Conservation (phyloP, 2,329 filamentous ascomycete genomes). For the Diaporthe caulivora region DNA sequence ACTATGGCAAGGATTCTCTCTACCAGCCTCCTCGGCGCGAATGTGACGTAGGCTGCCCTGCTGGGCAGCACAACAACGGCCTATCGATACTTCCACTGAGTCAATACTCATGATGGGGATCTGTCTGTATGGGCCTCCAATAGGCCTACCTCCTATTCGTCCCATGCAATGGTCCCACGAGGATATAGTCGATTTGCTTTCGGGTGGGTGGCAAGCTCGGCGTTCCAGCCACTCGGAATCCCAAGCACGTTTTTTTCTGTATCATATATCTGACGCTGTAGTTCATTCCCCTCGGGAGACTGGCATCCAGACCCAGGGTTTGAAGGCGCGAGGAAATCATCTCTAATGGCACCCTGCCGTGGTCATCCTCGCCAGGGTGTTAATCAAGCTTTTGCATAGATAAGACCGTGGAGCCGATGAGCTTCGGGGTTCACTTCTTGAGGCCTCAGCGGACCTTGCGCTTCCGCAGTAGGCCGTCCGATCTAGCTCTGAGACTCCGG, state of each 20-base stretch:
- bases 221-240: slow-evolving; percentile 16
- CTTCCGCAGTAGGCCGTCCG: no score
- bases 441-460: neutral
- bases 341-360: neutral
- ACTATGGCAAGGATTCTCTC: no score
- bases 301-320: neutral
- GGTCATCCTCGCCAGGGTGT: neutral
- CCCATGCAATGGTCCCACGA: slow-evolving; percentile 21
- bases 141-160: neutral
- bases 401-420: neutral
- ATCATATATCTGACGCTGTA: neutral
- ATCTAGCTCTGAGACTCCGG: neutral
- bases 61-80: neutral
- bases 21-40: neutral
- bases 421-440: neutral
- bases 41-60: neutral
- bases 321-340: neutral
- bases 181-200: neutral
- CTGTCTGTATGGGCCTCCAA: neutral
- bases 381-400: slow-evolving; percentile 17
- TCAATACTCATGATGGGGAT: neutral
- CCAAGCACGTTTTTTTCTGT: neutral
- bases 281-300: neutral
- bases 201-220: neutral
- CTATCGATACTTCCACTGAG: neutral